These are phyloP conservation scores for Melastoma malabathricum DNA, from an alignment of 345 rosid species.

Conservation along the genomic window DNA sequence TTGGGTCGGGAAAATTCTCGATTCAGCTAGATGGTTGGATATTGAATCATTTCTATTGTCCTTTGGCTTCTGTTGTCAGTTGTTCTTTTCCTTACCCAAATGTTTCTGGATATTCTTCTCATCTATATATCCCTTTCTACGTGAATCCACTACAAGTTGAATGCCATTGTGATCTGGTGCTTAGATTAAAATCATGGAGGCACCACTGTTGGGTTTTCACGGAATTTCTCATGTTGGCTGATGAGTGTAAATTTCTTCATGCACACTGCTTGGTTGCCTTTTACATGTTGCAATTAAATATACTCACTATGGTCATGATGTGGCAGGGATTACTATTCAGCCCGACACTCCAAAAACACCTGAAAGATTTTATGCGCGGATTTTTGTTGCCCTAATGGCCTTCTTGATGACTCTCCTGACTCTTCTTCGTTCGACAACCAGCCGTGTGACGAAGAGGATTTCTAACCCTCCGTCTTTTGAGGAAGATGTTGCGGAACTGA, in stretches of 20 bases:
- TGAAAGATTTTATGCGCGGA: constrained; percentile 38
- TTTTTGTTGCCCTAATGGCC: constrained; percentile 33
- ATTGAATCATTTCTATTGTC: too few species aligned
- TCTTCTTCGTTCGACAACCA: constrained; percentile 34
- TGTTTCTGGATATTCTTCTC: too few species aligned
- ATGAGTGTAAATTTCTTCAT: background rate
- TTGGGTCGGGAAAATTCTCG: too few species aligned
- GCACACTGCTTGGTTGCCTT: too few species aligned
- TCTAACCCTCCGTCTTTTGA: constrained; percentile 20
- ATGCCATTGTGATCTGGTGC: too few species aligned
- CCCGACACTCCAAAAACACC: constrained; percentile 34
- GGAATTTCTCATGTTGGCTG: background rate
- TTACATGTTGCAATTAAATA: constrained; percentile 7
- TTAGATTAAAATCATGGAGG: too few species aligned
- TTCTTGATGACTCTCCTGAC: constrained; percentile 48
- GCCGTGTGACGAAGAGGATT: constrained; percentile 33
- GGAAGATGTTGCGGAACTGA: constrained; percentile 23
- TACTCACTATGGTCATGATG: too few species aligned
- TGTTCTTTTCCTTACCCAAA: too few species aligned
- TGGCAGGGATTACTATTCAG: constrained; percentile 25
- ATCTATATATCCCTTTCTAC: too few species aligned
- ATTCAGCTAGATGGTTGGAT: too few species aligned
- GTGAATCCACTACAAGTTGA: too few species aligned
- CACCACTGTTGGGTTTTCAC: background rate
- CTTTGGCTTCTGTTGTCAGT: too few species aligned